phyloP scores from a whole-genome alignment of 2,329 filamentous ascomycete species.

The Cladosporium sp. region DNA sequence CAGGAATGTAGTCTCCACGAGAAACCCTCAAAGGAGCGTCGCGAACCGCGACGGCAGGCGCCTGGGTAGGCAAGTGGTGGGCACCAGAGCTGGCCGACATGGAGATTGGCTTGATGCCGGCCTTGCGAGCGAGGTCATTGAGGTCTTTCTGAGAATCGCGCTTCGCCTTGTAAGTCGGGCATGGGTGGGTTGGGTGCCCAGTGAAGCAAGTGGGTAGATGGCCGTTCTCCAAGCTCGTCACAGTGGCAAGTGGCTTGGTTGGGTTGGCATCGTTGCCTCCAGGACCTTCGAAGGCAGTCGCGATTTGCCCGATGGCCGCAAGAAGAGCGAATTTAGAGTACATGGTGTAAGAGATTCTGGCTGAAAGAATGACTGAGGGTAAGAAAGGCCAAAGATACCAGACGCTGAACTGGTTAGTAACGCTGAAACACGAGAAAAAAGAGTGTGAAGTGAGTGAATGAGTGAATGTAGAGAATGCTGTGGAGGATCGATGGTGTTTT shows the following conservation, averaged over 20 bases:
- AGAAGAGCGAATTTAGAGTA: constrained; percentile 5
- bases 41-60: neutral
- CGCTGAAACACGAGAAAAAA: constrained; percentile 11
- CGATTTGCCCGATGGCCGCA: neutral
- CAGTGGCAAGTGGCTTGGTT: constrained; percentile 1
- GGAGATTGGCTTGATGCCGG: neutral
- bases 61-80: neutral
- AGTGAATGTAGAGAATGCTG: neutral
- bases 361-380: constrained; percentile 4
- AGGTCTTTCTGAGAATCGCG: neutral
- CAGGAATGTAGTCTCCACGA: constrained; percentile 4
- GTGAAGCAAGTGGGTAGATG: constrained; percentile 11
- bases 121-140: neutral
- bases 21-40: neutral
- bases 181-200: constrained; percentile 8
- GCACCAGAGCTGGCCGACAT: neutral
- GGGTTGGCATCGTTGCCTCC: neutral
- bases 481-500: constrained; percentile 1
- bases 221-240: neutral
- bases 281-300: neutral
- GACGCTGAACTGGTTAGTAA: constrained; percentile 5
- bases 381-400: neutral
- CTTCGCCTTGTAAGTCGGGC: constrained; percentile 2
- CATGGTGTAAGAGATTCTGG: neutral
- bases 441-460: constrained; percentile 2